Percentiles rank a stretch among this genome's conserved stretches.
Evolutionary conservation across 2,329 filamentous ascomycete genomes (phyloP).

Genomic region (Fusarium lyarnte): DNA sequence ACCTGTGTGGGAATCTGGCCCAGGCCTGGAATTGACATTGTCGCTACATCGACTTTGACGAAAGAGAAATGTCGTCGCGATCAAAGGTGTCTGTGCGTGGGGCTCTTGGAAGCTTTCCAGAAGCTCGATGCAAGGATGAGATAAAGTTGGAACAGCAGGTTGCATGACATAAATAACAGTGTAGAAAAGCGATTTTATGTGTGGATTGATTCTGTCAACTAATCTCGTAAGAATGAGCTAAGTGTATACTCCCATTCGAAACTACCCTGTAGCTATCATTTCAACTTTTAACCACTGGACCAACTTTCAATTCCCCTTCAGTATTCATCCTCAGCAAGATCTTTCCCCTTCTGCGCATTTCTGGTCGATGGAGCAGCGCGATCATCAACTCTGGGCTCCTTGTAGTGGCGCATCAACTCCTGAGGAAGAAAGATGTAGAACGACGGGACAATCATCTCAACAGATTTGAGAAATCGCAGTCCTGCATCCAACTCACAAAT

Average conservation of each 20-base stretch:
- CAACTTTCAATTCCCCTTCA: background rate
- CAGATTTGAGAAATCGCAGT: constrained; percentile 70
- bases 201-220: constrained; percentile 4
- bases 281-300: background rate
- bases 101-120: constrained; percentile 44
- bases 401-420: constrained; percentile 74
- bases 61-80: constrained; percentile 18
- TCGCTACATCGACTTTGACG: constrained; percentile 47
- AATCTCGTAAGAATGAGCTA: background rate
- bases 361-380: constrained; percentile 58
- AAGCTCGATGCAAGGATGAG: constrained; percentile 33
- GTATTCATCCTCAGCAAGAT: constrained; percentile 31
- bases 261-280: constrained; percentile 5
- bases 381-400: constrained; percentile 59
- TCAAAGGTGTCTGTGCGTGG: constrained; percentile 34
- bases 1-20: constrained; percentile 73
- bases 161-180: constrained; percentile 10
- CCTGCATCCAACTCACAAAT: constrained; percentile 70
- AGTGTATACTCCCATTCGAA: background rate
- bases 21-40: constrained; percentile 79
- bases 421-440: constrained; percentile 75
- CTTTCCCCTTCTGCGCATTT: constrained; percentile 43
- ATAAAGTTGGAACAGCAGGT: background rate
- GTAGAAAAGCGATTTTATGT: accelerated
- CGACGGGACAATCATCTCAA: constrained; percentile 64